phyloP scores from a whole-genome alignment of 805 yeast species.

The Kregervanrija fluxuum region DNA sequence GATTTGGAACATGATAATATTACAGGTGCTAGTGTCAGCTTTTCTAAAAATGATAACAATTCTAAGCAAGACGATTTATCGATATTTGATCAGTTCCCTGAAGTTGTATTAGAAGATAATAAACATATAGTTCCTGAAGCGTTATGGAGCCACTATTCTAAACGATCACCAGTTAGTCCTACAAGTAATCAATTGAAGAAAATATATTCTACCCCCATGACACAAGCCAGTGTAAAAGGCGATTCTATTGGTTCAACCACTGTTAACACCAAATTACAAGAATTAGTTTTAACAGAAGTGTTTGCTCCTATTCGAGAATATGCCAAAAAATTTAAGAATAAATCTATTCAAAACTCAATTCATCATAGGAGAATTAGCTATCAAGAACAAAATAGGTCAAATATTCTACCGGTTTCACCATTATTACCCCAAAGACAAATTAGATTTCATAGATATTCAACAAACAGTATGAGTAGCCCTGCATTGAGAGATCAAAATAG shows the following conservation, averaged over 20 bases:
- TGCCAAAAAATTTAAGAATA: constrained; percentile 18
- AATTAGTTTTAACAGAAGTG: constrained; percentile 64
- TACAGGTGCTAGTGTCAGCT: neutral
- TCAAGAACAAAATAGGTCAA: constrained; percentile 4
- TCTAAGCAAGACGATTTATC: constrained; percentile 3
- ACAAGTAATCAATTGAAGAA: too few species aligned
- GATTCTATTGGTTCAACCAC: constrained; percentile 47
- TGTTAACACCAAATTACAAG: constrained; percentile 65
- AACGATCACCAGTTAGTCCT: too few species aligned
- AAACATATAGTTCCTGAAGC: constrained; percentile 86
- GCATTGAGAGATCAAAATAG: neutral
- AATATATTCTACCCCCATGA: too few species aligned
- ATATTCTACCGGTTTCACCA: constrained; percentile 5
- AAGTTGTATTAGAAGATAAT: constrained; percentile 88
- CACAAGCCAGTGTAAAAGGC: too few species aligned
- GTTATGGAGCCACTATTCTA: constrained; percentile 49
- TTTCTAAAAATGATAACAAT: neutral
- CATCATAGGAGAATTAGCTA: too few species aligned
- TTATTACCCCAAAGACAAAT: constrained; percentile 9
- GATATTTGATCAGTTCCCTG: constrained; percentile 38
- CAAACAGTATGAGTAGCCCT: constrained; percentile 17
- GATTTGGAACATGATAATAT: neutral
- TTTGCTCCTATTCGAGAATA: constrained; percentile 45
- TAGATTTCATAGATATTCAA: constrained; percentile 23
- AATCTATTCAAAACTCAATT: constrained; percentile 4